Percentiles rank a stretch among this genome's conserved stretches.
Conservation (phyloP, 805 yeast genomes). For the Teunomyces barrocoloradensis region DNA sequence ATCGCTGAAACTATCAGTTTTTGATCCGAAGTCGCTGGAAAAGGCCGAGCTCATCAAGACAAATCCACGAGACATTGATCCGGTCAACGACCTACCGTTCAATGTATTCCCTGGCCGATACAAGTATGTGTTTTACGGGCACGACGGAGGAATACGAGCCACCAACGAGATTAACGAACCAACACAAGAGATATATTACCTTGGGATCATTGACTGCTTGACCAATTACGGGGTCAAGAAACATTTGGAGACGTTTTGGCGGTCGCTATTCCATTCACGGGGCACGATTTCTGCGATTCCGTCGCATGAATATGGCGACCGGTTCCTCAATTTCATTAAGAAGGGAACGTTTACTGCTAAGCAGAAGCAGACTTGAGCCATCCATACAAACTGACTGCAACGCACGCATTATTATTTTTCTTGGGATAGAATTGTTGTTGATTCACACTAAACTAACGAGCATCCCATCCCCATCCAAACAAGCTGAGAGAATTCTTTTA, state of each 20-base stretch:
- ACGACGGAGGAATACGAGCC: slow-evolving; percentile 82
- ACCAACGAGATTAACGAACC: slow-evolving; percentile 64
- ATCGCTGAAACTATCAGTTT: slow-evolving; percentile 40
- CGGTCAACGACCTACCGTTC: slow-evolving; percentile 40
- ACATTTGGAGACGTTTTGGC: slow-evolving; percentile 80
- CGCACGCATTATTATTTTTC: too few species aligned
- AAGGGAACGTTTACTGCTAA: slow-evolving; percentile 18
- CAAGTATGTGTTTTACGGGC: slow-evolving; percentile 62
- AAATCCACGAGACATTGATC: slow-evolving; percentile 44
- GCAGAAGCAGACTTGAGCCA: neutral
- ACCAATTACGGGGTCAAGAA: slow-evolving; percentile 77
- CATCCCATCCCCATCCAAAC: too few species aligned
- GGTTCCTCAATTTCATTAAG: slow-evolving; percentile 72
- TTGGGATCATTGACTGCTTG: slow-evolving; percentile 92
- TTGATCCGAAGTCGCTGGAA: slow-evolving; percentile 41
- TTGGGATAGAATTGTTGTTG: neutral
- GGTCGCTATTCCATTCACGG: slow-evolving; percentile 67
- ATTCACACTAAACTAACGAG: neutral
- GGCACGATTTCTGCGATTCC: slow-evolving; percentile 85
- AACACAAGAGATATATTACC: slow-evolving; percentile 68
- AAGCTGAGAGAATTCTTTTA: too few species aligned
- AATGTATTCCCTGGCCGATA: slow-evolving; percentile 47
- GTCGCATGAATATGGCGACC: slow-evolving; percentile 82
- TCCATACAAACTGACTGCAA: too few species aligned
- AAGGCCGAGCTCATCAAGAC: slow-evolving; percentile 43